Conservation (phyloP, 2,329 filamentous ascomycete species). For the Grosmannia serpens region DNA sequence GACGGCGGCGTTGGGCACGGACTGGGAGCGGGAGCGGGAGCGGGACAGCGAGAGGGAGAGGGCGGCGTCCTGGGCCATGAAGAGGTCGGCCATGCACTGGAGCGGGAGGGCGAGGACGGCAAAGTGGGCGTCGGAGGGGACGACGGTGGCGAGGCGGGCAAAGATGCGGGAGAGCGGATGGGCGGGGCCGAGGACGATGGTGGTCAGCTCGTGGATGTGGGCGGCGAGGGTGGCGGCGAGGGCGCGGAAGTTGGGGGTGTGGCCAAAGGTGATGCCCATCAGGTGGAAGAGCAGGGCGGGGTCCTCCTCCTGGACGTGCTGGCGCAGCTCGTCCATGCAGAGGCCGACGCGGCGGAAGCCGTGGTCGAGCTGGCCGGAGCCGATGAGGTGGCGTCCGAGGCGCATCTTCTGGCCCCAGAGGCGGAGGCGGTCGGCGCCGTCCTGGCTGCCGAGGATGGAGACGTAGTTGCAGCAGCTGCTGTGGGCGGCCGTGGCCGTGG, state of each 20-base stretch:
- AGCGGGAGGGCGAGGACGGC: slow-evolving; percentile 4
- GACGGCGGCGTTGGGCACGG: too few relatives aligned
- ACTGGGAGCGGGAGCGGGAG: too few relatives aligned
- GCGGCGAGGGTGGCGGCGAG: slow-evolving; percentile 3
- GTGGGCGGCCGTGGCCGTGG: slow-evolving; percentile 1
- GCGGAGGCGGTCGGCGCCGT: slow-evolving; percentile 10
- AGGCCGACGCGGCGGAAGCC: slow-evolving; percentile 13
- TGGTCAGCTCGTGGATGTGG: slow-evolving; percentile 7
- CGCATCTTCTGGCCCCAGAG: slow-evolving; percentile 14
- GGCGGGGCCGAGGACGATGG: slow-evolving; percentile 7
- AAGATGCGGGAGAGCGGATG: slow-evolving; percentile 10
- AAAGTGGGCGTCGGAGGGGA: slow-evolving; percentile 6
- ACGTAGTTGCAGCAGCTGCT: slow-evolving; percentile 3
- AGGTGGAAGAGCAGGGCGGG: slow-evolving; percentile 15
- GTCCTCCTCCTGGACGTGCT: slow-evolving; percentile 15
- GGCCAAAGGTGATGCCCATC: slow-evolving; percentile 8
- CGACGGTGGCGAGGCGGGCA: background rate
- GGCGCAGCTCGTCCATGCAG: slow-evolving; percentile 14
- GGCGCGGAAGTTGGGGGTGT: slow-evolving; percentile 2
- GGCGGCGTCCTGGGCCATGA: slow-evolving; percentile 1
- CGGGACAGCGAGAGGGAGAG: background rate
- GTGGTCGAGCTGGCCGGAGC: slow-evolving; percentile 9
- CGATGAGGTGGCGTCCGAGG: slow-evolving; percentile 11
- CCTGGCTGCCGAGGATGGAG: slow-evolving; percentile 3
- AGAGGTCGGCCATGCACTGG: slow-evolving; percentile 3